phyloP scores from a whole-genome alignment of 2,329 filamentous ascomycete species.

The Phaeoacremonium minimum region DNA sequence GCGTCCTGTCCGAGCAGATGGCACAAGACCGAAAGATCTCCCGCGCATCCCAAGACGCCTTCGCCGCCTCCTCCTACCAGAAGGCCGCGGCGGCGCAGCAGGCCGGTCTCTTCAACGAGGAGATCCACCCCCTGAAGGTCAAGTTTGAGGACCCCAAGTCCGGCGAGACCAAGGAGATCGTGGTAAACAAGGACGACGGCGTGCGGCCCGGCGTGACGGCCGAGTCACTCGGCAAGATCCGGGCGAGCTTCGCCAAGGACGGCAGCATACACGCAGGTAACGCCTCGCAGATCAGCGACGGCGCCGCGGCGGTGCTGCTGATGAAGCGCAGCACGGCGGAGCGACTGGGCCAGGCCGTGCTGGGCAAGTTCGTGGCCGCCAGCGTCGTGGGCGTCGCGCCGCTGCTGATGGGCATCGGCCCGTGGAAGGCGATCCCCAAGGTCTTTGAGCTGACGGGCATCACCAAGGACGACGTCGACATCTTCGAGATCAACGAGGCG shows the following conservation, averaged over 20 bases:
- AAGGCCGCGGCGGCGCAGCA: slow-evolving; percentile 85
- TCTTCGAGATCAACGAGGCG: slow-evolving; percentile 99
- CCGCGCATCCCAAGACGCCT: slow-evolving; percentile 78
- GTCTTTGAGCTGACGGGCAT: slow-evolving; percentile 86
- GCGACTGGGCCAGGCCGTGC: slow-evolving; percentile 78
- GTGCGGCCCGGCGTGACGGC: slow-evolving; percentile 79
- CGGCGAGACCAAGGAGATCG: slow-evolving; percentile 77
- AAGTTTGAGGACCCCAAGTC: slow-evolving; percentile 89
- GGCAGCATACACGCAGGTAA: slow-evolving; percentile 96
- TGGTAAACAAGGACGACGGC: slow-evolving; percentile 82
- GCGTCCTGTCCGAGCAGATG: slow-evolving; percentile 89
- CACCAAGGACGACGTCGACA: slow-evolving; percentile 84
- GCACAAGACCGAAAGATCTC: slow-evolving; percentile 75
- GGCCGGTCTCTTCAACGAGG: slow-evolving; percentile 84
- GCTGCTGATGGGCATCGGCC: slow-evolving; percentile 92
- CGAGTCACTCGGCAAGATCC: slow-evolving; percentile 88
- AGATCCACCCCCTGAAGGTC: slow-evolving; percentile 83
- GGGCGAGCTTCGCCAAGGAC: slow-evolving; percentile 83
- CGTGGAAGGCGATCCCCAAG: slow-evolving; percentile 92
- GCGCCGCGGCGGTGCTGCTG: slow-evolving; percentile 88
- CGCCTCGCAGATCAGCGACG: slow-evolving; percentile 91
- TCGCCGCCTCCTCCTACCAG: slow-evolving; percentile 87
- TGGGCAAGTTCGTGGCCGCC: slow-evolving; percentile 88
- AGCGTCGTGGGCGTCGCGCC: slow-evolving; percentile 86
- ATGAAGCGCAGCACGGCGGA: slow-evolving; percentile 94